These are phyloP conservation scores for Delphinella strobiligena DNA, from an alignment of 2,329 filamentous ascomycete species.

Conservation along the genomic window DNA sequence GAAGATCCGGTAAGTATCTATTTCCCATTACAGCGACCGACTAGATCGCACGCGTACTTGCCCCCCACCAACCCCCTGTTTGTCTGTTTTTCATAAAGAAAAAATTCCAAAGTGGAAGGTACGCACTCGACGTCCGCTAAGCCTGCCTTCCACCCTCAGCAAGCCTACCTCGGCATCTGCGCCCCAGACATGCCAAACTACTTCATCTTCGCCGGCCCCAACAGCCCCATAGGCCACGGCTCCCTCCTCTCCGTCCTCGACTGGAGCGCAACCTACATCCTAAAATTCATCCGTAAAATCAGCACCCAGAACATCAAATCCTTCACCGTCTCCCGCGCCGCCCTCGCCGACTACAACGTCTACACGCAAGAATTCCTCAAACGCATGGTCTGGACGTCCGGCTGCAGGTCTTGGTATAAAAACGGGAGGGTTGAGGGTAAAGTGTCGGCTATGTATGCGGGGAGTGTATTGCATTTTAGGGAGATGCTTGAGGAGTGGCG, in stretches of 20 bases:
- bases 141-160: slow-evolving; percentile 25
- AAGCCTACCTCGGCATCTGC: slow-evolving; percentile 11
- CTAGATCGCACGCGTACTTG: too few relatives aligned
- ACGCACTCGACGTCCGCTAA: slow-evolving; percentile 26
- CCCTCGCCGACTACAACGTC: slow-evolving; percentile 18
- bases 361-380: slow-evolving; percentile 21
- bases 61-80: too few relatives aligned
- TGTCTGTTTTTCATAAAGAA: too few relatives aligned
- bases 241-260: slow-evolving; percentile 8
- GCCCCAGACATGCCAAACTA: slow-evolving; percentile 15
- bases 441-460: slow-evolving; percentile 21
- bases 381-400: slow-evolving; percentile 19
- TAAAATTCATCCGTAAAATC: slow-evolving; percentile 19
- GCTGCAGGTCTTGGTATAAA: slow-evolving; percentile 20
- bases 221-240: slow-evolving; percentile 1
- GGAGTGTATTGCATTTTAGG: slow-evolving; percentile 16
- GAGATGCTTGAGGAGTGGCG: slow-evolving; percentile 27
- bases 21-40: too few relatives aligned
- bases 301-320: slow-evolving; percentile 17
- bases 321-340: slow-evolving; percentile 14
- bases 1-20: background rate
- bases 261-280: slow-evolving; percentile 18
- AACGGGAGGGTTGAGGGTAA: slow-evolving; percentile 17
- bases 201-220: slow-evolving; percentile 22
- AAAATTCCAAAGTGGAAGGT: too few relatives aligned